These are phyloP conservation scores for Silene uniflora DNA, from an alignment of 148 eudicot species.

Conservation along the genomic window DNA sequence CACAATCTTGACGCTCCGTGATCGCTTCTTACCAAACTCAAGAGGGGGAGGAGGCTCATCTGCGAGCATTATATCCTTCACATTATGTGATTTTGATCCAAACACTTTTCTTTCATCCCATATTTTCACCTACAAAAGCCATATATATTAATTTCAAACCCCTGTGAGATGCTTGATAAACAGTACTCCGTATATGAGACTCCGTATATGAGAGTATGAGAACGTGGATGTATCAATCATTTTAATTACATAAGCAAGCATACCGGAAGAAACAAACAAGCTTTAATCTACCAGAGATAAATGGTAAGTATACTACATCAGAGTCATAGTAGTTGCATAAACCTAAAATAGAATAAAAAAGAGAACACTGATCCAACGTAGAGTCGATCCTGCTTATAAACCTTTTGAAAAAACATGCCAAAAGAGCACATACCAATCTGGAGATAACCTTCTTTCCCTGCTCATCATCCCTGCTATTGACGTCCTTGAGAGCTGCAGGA, in stretches of 20 bases:
- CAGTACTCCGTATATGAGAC: background rate
- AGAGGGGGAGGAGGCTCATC: slow-evolving; percentile 73
- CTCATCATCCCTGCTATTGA: slow-evolving; percentile 65
- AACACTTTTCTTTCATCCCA: slow-evolving; percentile 96
- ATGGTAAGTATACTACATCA: background rate
- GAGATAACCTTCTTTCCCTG: slow-evolving; percentile 69
- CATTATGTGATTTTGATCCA: slow-evolving; percentile 63
- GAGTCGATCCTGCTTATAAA: background rate
- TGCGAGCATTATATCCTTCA: slow-evolving; percentile 76
- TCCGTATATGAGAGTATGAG: background rate
- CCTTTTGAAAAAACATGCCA: background rate
- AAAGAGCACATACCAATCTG: slow-evolving; percentile 64
- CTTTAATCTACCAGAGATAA: background rate
- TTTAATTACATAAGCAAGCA: background rate
- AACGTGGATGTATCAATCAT: background rate
- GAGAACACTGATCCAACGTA: background rate
- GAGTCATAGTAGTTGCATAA: background rate
- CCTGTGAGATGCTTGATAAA: slow-evolving; percentile 2
- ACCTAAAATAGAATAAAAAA: background rate
- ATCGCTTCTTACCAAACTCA: slow-evolving; percentile 76
- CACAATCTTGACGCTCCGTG: slow-evolving; percentile 74
- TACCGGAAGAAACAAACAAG: background rate
- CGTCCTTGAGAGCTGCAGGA: slow-evolving; percentile 83
- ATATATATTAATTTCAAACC: background rate
- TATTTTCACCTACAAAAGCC: slow-evolving; percentile 53